Evolutionary conservation across 1,139 yeast genomes (phyloP), one percentile per base, ranked within the genome.

Genomic region (Spathaspora jeffriesii): DNA sequence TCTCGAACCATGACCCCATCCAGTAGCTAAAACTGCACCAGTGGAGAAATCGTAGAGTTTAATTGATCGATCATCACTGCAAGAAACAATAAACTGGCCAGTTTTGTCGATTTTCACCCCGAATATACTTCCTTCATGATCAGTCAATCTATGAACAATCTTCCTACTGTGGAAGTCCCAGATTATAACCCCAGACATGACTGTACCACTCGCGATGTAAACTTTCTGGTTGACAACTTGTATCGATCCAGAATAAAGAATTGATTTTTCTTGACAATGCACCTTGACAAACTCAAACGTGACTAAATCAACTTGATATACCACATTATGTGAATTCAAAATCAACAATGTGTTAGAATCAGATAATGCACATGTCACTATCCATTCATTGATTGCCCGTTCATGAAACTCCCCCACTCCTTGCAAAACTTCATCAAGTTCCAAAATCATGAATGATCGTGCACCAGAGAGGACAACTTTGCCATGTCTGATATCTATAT

Each of bases 1-100:
- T 61, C 99, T 78, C 0, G 98, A 92, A 3, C 88, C 86, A 62
- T 93, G 99, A 14, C 98, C 98, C 97, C 98, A 93, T 0, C 97
- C 98, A 36, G 84, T 80, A 1, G 93, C 86, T 32, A 88, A 54
- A 28, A 84, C 67, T 7, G 68, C 55, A 0, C 95, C 93, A 2
- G 75, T 59, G 6, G 60, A 57, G 52, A 85, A 68, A 53, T 81
- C 82, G 84, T 92, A 92, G 10, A 93, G 63, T 48, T 85, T 85
- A 44, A 93, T 82, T 0, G 97, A 88, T 52, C 99, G 75, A 61
- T 93, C 99, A 63, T 93, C 98, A 0, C 98, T 92, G 62, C 99
- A 93, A 37, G 95, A 84, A 1, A 85, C 81, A 7, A 89, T 68
- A 48, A 70, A 75, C 43, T 69, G 63, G 3, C 88, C 91, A 46